Conservation (phyloP, 331 rosid species). For the Quercus lobata region DNA sequence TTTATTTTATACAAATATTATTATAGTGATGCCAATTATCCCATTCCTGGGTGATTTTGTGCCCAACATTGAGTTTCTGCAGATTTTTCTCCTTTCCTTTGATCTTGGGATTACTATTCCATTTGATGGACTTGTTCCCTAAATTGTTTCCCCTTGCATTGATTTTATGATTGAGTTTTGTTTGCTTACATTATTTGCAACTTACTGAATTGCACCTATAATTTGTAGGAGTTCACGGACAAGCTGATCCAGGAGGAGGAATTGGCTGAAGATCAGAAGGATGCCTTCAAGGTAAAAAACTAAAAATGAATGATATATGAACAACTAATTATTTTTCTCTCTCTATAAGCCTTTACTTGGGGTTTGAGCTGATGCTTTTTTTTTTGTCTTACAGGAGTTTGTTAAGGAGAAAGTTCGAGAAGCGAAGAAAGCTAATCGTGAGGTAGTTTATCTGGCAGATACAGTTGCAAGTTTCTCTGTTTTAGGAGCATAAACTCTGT, state of each 20-base stretch:
- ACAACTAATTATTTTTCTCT: neutral
- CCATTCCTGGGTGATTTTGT: neutral
- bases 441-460: constrained; percentile 34
- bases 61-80: neutral
- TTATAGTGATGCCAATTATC: neutral
- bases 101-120: neutral
- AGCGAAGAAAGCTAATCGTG: constrained; percentile 67
- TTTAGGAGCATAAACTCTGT: neutral
- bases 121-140: neutral
- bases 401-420: constrained; percentile 78
- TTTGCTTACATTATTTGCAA: neutral
- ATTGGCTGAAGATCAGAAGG: constrained; percentile 62
- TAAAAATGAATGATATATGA: constrained; percentile 13
- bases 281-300: constrained; percentile 74
- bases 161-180: neutral
- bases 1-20: neutral
- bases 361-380: neutral
- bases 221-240: constrained; percentile 73
- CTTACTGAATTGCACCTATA: constrained; percentile 12
- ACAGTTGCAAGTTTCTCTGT: neutral
- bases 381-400: constrained; percentile 47
- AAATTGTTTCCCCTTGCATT: neutral
- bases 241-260: constrained; percentile 70
- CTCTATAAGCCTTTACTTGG: neutral
- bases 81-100: neutral